Base-by-base conservation (phyloP, 78 protist species). In the Dictyostelium purpureum region DNA sequence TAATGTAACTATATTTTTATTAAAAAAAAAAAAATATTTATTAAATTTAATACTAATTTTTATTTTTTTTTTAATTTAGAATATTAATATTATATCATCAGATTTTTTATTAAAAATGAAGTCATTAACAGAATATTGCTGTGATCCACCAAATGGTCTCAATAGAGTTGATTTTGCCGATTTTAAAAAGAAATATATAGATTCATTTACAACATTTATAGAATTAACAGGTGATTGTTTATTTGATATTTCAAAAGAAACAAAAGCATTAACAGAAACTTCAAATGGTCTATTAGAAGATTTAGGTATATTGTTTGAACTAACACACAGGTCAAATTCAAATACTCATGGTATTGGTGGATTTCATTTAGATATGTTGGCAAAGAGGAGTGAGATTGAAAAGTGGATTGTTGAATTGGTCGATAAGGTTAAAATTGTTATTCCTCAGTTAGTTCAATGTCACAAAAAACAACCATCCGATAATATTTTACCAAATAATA, bases 121-220 rank as follows among this genome's bases (percentile, higher is more conserved):
- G 31, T 31, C 18, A 31, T 26, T 79, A 10, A 66, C 87, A 43
- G 87, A 79, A 21, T 79, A 66, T 79, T 79, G 87, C 63, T 77
- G 79, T 49, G 63, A 49, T 31, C 79, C 79, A 37, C 40, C 26
- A 31, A 19, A 19, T 37, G 47, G 42, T 18, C 35, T 66, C 16
- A 66, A 66, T 66, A 66, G 74, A 37, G 19, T 6, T 37, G 74
- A 66, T 66, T 66, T 37, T 37, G 74, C 47, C 5, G 74, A 49
- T 33, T 47, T 49, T 73, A 73, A 73, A 49, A 42, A 24, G 75
- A 63, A 71, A 35, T 63, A 45, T 26, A 63, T 43, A 49, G 43
- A 52, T 35, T 24, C 40, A 52, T n/a, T n/a, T 18, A 33, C 28
- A 42, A 76, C 28, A 49, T 79, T 79, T 35, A 6, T 66, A 63